These are phyloP conservation scores for Scleromitrula shiraiana DNA, from an alignment of 2,329 filamentous ascomycete genomes.

Conservation along the genomic window DNA sequence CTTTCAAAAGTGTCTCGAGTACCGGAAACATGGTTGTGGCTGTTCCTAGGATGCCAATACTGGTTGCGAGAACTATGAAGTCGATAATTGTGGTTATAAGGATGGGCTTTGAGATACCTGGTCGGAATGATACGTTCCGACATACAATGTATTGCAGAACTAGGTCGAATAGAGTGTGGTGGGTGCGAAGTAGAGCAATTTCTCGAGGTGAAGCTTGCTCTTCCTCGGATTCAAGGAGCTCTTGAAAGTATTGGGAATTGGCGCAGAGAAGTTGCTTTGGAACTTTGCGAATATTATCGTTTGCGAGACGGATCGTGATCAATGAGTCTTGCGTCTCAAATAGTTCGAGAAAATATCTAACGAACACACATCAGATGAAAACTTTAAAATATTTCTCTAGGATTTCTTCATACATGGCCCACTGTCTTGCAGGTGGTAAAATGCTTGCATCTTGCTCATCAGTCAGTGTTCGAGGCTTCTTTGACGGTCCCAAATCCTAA, in stretches of 20 bases:
- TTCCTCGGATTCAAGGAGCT: neutral
- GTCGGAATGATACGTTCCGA: neutral
- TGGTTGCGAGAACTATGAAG: neutral
- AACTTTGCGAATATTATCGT: neutral
- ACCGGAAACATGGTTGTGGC: neutral
- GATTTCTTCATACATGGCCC: too few relatives aligned
- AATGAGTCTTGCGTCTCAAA: too few relatives aligned
- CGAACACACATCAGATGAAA: too few relatives aligned
- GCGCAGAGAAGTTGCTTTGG: conserved; percentile 1
- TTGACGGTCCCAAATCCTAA: too few relatives aligned
- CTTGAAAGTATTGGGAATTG: neutral
- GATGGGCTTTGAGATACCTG: neutral
- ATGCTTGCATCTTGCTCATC: too few relatives aligned
- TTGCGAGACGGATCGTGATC: neutral
- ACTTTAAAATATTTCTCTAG: too few relatives aligned
- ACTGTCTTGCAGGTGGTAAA: too few relatives aligned
- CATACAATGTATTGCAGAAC: conserved; percentile 7
- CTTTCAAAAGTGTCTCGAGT: conserved; percentile 1
- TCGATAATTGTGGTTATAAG: neutral
- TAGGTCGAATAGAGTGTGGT: conserved; percentile 4
- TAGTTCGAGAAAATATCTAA: too few relatives aligned
- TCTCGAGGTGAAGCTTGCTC: neutral
- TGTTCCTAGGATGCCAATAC: neutral
- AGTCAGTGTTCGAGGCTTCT: too few relatives aligned
- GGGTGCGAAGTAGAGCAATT: neutral